Percentiles rank a stretch among this genome's conserved stretches.
These are phyloP conservation scores for Phaeosphaeria sp. DNA, from an alignment of 2,329 filamentous ascomycete genomes.

Conservation along the genomic window DNA sequence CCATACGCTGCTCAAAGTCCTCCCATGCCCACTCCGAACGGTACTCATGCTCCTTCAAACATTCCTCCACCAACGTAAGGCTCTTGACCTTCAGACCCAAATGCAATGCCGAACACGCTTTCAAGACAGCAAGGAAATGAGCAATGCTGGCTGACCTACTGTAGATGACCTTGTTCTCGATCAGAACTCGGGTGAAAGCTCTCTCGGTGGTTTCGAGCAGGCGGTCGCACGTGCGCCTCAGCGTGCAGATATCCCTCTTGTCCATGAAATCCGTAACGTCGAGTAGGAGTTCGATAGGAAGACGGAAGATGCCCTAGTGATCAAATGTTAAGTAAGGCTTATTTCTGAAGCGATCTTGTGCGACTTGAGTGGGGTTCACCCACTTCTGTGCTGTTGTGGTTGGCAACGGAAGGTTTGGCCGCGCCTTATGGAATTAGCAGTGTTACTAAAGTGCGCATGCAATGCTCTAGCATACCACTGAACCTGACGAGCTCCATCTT, in stretches of 20 bases:
- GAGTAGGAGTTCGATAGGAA: slow-evolving; percentile 3
- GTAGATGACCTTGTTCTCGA: neutral
- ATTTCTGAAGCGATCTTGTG: neutral
- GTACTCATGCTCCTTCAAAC: slow-evolving; percentile 10
- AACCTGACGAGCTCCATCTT: neutral
- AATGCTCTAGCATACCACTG: neutral
- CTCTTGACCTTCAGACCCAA: neutral
- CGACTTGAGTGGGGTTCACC: neutral
- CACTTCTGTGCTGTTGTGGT: neutral
- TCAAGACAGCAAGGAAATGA: slow-evolving; percentile 3
- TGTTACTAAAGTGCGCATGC: neutral
- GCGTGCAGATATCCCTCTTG: slow-evolving; percentile 8
- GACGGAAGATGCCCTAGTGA: neutral
- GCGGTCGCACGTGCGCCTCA: neutral
- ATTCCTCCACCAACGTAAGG: slow-evolving; percentile 17
- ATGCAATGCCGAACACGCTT: neutral
- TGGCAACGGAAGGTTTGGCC: neutral
- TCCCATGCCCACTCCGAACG: slow-evolving; percentile 25
- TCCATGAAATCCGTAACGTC: slow-evolving; percentile 5
- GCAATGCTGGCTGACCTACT: slow-evolving; percentile 7
- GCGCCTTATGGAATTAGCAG: neutral
- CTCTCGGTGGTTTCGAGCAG: neutral
- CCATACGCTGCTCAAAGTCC: slow-evolving; percentile 9
- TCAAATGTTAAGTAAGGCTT: neutral
- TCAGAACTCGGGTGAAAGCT: neutral